These are phyloP conservation scores for Leishmania aethiopica DNA, from an alignment of 208 protist species.

Conservation along the genomic window DNA sequence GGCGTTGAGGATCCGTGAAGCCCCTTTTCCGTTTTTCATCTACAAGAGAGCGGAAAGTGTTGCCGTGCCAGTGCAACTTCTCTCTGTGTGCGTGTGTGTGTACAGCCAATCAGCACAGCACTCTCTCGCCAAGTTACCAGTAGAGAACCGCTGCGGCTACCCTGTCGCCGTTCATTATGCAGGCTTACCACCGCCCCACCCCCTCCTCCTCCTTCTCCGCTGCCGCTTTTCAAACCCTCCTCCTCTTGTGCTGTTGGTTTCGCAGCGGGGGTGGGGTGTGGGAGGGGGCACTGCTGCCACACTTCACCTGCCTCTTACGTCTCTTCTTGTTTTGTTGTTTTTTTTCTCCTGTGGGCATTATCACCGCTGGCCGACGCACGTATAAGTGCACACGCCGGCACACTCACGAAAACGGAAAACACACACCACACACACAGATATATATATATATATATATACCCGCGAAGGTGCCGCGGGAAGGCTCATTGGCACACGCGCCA, in stretches of 20 bases:
- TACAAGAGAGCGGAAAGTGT: not conserved
- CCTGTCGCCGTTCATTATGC: not conserved
- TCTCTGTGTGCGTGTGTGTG: too few species aligned
- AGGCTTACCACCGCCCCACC: not conserved
- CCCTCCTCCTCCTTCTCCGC: not conserved
- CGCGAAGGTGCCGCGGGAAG: too few species aligned
- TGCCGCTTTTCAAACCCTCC: too few species aligned
- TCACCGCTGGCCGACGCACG: not conserved
- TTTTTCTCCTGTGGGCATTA: not conserved
- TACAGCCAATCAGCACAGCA: too few species aligned
- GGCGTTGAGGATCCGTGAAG: not conserved
- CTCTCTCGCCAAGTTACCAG: not conserved
- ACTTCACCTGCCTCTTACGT: not conserved
- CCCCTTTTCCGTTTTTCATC: not conserved
- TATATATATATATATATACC: too few species aligned
- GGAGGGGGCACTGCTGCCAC: not conserved
- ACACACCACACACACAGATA: too few species aligned
- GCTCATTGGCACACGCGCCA: not conserved
- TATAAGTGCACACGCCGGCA: not conserved
- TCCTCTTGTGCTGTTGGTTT: too few species aligned
- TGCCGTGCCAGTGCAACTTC: not conserved
- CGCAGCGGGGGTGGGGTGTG: too few species aligned
- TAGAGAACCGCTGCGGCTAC: not conserved
- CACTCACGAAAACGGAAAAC: too few species aligned
- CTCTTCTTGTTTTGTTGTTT: not conserved